A percentile compares a stretch with the other conserved stretches of the same genome.
Conservation (phyloP, 805 yeast genomes). For the Phaffomyces opuntiae region DNA sequence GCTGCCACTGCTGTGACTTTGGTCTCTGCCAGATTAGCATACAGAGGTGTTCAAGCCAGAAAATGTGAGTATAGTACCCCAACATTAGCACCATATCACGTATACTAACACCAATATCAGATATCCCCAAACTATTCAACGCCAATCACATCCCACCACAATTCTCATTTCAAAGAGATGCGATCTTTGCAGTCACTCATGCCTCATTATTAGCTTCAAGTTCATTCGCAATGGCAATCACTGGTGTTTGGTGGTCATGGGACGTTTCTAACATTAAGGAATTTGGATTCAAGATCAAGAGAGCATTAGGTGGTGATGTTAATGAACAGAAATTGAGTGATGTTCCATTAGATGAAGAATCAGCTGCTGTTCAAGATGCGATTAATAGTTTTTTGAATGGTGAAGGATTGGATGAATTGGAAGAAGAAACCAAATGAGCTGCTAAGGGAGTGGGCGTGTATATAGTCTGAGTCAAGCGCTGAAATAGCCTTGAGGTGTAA, state of each 20-base stretch:
- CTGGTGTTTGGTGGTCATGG: constrained; percentile 74
- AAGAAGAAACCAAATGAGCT: not conserved
- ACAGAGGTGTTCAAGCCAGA: constrained; percentile 64
- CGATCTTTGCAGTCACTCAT: constrained; percentile 75
- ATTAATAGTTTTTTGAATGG: constrained; percentile 44
- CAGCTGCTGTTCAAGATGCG: constrained; percentile 47
- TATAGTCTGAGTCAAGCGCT: not conserved
- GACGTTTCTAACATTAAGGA: constrained; percentile 67
- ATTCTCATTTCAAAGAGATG: constrained; percentile 76
- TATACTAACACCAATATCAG: not conserved
- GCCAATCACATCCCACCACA: constrained; percentile 83
- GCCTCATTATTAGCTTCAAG: constrained; percentile 73
- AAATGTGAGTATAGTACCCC: constrained; percentile 34
- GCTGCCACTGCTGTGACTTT: constrained; percentile 69
- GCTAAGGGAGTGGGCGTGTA: not conserved
- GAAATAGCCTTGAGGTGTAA: no score
- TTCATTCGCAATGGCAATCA: constrained; percentile 61
- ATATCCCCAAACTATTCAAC: constrained; percentile 68
- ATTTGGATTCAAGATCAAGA: constrained; percentile 63
- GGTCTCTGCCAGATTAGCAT: constrained; percentile 65
- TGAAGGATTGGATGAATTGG: constrained; percentile 19
- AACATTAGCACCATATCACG: no score
- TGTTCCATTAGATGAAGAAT: constrained; percentile 52
- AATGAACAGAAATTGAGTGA: constrained; percentile 39
- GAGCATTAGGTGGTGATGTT: constrained; percentile 60